Evolutionary conservation across 116 monocot genomes (phyloP), one percentile per base, ranked within the genome.

Genomic region (Papilionanthe hybrid): DNA sequence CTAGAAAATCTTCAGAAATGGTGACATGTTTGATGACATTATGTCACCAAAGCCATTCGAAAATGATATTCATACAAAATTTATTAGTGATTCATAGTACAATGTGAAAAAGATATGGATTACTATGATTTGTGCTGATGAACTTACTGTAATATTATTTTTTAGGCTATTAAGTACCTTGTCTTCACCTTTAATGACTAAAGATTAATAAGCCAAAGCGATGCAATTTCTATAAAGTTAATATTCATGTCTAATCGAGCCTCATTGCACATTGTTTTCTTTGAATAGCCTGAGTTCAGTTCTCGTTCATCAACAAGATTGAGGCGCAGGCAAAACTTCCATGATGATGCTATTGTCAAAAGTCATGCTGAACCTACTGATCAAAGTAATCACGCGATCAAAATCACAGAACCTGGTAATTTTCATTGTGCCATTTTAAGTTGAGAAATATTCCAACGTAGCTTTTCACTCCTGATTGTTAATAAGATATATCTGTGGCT

Each of bases 311-410:
- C 79, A 60, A 43, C 32, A 63, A 27, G 75, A 77, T 74, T 53
- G 72, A 86, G 77, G 22, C 73, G 78, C 29, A 87, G 79, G 81
- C 81, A 77, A 45, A 85, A 77, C 60, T 63, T 81, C 19, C 63
- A 28, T 75, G 30, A 80, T 78, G 50, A 55, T 79, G 68, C 68
- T 22, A 41, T 57, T n/a, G 76, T 60, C 55, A 68, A 55, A 78
- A 41, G 50, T 82, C 32, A 12, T 80, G 28, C 66, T 69, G 71
- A 66, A 78, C 72, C 78, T 55, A 55, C 77, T 79, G 57, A 47
- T 25, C 84, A 81, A 84, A 84, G 77, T 55, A 81, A 78, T 44
- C 85, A 81, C 69, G 83, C 86, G 63, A 43, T 72, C 20, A 87
- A 85, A 74, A 94, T 78, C 57, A 84, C 28, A n/a, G 67, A 60